Conservation (phyloP, 495 filamentous ascomycete genomes). For the Schizothecium vesticola region DNA sequence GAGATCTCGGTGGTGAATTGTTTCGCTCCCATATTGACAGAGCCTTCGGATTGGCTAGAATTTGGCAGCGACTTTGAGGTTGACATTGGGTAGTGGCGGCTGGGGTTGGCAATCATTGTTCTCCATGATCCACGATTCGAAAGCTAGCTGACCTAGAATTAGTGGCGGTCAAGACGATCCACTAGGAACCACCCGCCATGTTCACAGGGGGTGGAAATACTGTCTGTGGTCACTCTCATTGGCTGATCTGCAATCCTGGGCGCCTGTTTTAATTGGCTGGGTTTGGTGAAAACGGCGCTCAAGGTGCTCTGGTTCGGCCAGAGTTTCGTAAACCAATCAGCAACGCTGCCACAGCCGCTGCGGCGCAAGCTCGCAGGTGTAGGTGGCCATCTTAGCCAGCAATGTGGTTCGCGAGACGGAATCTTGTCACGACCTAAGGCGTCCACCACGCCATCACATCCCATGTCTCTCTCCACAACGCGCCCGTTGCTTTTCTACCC, state of each 20-base stretch:
- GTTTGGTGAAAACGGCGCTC: background rate
- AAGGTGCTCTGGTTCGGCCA: background rate
- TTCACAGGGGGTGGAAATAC: no score
- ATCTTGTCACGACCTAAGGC: background rate
- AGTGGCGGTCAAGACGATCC: no score
- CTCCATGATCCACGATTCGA: no score
- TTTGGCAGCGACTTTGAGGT: no score
- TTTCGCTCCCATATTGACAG: no score
- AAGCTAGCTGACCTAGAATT: no score
- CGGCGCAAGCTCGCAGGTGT: background rate
- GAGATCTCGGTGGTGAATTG: no score
- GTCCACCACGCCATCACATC: background rate
- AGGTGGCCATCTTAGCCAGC: background rate
- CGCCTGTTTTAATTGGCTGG: background rate
- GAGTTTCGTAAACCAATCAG: constrained; percentile 1
- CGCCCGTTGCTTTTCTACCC: no score
- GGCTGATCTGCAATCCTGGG: background rate
- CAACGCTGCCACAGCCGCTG: background rate
- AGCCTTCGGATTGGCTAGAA: no score
- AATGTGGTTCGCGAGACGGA: background rate
- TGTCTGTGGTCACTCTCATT: background rate
- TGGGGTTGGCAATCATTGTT: no score
- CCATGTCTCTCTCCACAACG: background rate
- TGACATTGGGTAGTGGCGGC: no score
- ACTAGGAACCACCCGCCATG: no score